phyloP scores from a whole-genome alignment of 441 rosid species.

The Jatropha podagrica region DNA sequence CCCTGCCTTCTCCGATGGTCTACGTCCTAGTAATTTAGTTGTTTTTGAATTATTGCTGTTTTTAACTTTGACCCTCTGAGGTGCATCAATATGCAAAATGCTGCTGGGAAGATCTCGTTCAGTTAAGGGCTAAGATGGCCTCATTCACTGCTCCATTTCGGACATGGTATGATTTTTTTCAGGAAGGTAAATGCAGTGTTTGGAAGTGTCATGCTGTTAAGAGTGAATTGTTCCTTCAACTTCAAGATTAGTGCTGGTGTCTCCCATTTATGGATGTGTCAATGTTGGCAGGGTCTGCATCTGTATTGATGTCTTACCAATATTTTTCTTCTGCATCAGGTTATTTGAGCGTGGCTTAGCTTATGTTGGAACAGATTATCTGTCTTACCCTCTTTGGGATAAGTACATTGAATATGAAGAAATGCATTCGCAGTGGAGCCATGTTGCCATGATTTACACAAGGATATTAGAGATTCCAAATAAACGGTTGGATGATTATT shows the following conservation, averaged over 20 bases:
- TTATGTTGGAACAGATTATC: conserved; percentile 91
- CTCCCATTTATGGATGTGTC: conserved; percentile 32
- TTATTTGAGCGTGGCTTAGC: conserved; percentile 91
- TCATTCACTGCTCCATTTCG: conserved; percentile 76
- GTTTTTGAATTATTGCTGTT: conserved; percentile 38
- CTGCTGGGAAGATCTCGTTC: conserved; percentile 94
- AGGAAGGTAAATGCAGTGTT: conserved; percentile 95
- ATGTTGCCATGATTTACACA: conserved; percentile 73
- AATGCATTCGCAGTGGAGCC: conserved; percentile 86
- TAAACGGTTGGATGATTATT: conserved; percentile 78
- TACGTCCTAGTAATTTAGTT: conserved; percentile 42
- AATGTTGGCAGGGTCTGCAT: conserved; percentile 30
- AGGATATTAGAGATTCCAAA: conserved; percentile 86
- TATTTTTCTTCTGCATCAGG: conserved; percentile 50
- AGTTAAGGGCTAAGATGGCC: conserved; percentile 89
- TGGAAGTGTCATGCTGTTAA: conserved; percentile 67
- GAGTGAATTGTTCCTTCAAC: conserved; percentile 74
- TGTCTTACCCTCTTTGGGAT: conserved; percentile 85
- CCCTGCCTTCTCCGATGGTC: conserved; percentile 33
- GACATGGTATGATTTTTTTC: conserved; percentile 75
- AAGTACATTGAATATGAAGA: conserved; percentile 93
- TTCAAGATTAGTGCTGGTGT: conserved; percentile 40
- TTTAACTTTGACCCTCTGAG: conserved; percentile 61
- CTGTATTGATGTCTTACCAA: conserved; percentile 26
- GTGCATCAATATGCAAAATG: conserved; percentile 83